Evolutionary conservation across 352 stramenopile species (phyloP).

Genomic region (Globisporangium polare): DNA sequence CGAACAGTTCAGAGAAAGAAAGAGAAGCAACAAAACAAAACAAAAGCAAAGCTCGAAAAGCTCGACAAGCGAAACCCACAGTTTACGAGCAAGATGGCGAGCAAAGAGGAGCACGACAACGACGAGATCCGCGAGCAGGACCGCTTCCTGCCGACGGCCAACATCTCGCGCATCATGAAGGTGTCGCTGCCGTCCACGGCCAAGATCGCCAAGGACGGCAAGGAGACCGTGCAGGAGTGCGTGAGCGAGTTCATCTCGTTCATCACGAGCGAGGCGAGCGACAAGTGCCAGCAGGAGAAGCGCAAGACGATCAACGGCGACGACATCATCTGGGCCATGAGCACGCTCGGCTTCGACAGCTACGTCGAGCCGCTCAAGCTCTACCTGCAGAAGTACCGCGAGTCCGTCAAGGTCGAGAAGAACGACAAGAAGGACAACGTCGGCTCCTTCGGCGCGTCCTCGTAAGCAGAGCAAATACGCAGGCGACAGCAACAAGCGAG

Average conservation of each 20-base stretch:
- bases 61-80: too few relatives aligned
- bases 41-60: too few relatives aligned
- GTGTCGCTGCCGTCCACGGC: slow-evolving; percentile 96
- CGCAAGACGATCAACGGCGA: slow-evolving; percentile 99
- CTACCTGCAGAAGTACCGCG: slow-evolving; percentile 98
- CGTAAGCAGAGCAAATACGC: slow-evolving; percentile 24
- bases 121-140: slow-evolving; percentile 95
- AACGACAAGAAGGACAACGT: slow-evolving; percentile 91
- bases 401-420: slow-evolving; percentile 91
- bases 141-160: slow-evolving; percentile 98
- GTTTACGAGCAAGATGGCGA: slow-evolving; percentile 37
- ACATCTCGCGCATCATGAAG: slow-evolving; percentile 99
- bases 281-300: slow-evolving; percentile 99
- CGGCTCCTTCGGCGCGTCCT: slow-evolving; percentile 79
- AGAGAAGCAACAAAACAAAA: too few relatives aligned
- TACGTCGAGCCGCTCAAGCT: slow-evolving; percentile 99
- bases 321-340: slow-evolving; percentile 99
- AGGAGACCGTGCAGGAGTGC: slow-evolving; percentile 99
- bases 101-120: slow-evolving; percentile 84
- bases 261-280: slow-evolving; percentile 97
- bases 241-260: slow-evolving; percentile 99
- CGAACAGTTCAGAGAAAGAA: too few relatives aligned
- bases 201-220: slow-evolving; percentile 99
- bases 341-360: slow-evolving; percentile 98
- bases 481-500: background rate